These are phyloP conservation scores for Penicillium sp. DNA, from an alignment of 2,329 filamentous ascomycete species.

Conservation along the genomic window DNA sequence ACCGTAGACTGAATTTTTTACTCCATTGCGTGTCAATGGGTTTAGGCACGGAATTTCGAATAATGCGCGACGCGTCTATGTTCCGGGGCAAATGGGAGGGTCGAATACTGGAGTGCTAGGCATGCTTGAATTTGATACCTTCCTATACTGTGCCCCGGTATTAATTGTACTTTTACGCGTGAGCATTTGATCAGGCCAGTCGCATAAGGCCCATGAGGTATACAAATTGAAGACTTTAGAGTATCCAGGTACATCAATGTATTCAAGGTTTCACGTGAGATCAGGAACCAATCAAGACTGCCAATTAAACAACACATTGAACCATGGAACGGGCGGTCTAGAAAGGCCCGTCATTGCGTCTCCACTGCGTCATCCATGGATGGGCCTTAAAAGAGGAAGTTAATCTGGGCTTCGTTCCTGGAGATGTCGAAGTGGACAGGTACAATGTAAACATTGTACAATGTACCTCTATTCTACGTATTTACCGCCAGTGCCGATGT, in stretches of 20 bases:
- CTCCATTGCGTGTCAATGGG: neutral
- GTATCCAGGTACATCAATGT: too few species aligned
- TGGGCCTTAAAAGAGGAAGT: neutral
- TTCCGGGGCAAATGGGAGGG: neutral
- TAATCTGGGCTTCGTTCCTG: conserved; percentile 1
- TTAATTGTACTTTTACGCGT: neutral
- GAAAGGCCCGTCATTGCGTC: conserved; percentile 23
- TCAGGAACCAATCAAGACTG: conserved; percentile 3
- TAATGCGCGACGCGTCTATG: conserved; percentile 10
- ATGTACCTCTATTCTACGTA: too few species aligned
- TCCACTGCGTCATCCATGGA: conserved; percentile 22
- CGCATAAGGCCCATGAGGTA: neutral
- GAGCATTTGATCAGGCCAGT: neutral
- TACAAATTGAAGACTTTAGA: neutral
- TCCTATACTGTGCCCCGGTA: neutral
- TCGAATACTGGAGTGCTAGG: neutral
- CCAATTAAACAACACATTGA: conserved; percentile 6
- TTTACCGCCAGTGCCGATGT: too few species aligned
- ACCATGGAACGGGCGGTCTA: conserved; percentile 26
- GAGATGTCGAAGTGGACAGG: neutral
- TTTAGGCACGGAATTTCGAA: neutral
- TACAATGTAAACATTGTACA: neutral
- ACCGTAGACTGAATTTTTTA: neutral
- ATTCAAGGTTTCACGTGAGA: neutral
- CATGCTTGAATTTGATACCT: neutral